Conservation (phyloP, 257 asterid genomes). For the Nicotiana knightiana region DNA sequence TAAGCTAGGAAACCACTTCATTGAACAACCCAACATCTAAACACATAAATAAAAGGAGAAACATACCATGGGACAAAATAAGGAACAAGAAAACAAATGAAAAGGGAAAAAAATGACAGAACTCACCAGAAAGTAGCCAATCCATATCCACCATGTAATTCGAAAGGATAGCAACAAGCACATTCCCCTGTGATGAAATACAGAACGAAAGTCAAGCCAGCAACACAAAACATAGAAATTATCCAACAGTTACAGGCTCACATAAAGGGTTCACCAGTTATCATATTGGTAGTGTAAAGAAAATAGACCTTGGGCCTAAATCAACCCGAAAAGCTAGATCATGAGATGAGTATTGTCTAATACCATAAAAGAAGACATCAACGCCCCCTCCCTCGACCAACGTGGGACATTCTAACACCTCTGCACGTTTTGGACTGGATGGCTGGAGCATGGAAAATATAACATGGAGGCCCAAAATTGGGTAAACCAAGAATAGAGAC, state of each 20-base stretch:
- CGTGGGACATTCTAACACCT: not conserved
- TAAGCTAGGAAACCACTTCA: not conserved
- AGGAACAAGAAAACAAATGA: not conserved
- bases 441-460: not conserved
- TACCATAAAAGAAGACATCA: not conserved
- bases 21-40: not conserved
- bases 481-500: not conserved
- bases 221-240: not conserved
- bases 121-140: slow-evolving; percentile 89
- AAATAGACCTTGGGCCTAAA: not conserved
- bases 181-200: slow-evolving; percentile 54
- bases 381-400: not conserved
- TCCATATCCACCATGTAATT: slow-evolving; percentile 97
- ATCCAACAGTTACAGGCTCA: not conserved
- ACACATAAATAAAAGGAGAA: slow-evolving; percentile 5
- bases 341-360: not conserved
- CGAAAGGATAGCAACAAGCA: slow-evolving; percentile 67
- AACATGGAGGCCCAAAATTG: not conserved
- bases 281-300: not conserved
- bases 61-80: not conserved
- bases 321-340: not conserved
- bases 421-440: not conserved
- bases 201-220: not conserved
- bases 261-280: not conserved
- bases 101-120: slow-evolving; percentile 10